Percentiles rank a stretch among this genome's conserved stretches.
Evolutionary conservation across 768 basidiomycete species (phyloP).

Genomic region (Sarcodon sp.): DNA sequence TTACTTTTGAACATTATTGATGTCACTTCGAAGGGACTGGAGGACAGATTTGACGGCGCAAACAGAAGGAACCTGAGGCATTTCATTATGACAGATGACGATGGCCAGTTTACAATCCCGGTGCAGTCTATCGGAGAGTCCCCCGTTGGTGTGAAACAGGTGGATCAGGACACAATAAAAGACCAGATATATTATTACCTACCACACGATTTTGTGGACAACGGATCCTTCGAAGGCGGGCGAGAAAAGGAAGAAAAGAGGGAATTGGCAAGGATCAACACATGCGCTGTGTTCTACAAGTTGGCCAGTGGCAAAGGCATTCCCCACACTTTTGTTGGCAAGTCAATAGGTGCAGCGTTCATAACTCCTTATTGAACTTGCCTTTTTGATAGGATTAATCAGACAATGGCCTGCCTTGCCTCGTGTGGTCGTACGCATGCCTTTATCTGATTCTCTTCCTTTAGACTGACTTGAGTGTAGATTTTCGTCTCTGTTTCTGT

Average conservation of each 20-base stretch:
- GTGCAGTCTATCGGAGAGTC: neutral
- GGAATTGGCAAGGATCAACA: constrained; percentile 29
- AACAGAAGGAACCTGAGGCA: constrained; percentile 42
- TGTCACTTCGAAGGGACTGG: constrained; percentile 24
- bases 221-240: neutral
- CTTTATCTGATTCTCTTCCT: neutral
- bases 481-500: constrained; percentile 47
- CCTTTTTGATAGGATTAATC: constrained; percentile 26
- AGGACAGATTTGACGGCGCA: constrained; percentile 45
- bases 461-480: constrained; percentile 14
- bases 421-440: constrained; percentile 38
- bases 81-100: constrained; percentile 32
- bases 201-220: constrained; percentile 2
- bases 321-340: constrained; percentile 45
- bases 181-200: constrained; percentile 11
- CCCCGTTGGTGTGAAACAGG: neutral
- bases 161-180: neutral
- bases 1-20: neutral
- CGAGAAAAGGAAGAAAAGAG: constrained; percentile 9
- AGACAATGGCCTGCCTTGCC: constrained; percentile 63
- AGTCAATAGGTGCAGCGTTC: too few species aligned
- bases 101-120: neutral
- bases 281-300: constrained; percentile 48
- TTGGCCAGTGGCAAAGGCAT: constrained; percentile 38
- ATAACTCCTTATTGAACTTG: too few species aligned